A percentile compares a stretch with the other conserved stretches of the same genome.
phyloP scores from a whole-genome alignment of 1,284 basidiomycete genomes.

The Amylostereum areolatum region DNA sequence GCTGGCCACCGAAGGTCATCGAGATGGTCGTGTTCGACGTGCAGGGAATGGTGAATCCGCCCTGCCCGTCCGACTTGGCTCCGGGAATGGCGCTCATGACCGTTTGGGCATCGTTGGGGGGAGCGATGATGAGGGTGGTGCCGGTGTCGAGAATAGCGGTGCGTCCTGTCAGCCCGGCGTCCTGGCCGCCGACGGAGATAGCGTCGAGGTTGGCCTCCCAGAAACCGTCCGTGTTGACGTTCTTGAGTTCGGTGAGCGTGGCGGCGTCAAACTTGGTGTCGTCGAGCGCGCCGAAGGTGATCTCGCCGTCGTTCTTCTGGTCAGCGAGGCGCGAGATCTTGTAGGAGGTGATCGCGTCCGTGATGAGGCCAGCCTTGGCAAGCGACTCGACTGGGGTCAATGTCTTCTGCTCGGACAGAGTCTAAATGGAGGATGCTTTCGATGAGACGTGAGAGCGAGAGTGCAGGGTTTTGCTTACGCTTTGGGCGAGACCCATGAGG shows the following conservation, averaged over 20 bases:
- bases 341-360: constrained; percentile 71
- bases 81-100: constrained; percentile 60
- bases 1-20: constrained; percentile 58
- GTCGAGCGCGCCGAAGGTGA: constrained; percentile 80
- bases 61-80: constrained; percentile 51
- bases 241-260: constrained; percentile 51
- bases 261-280: constrained; percentile 54
- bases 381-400: constrained; percentile 75
- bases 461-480: constrained; percentile 32
- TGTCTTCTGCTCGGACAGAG: constrained; percentile 59
- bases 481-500: constrained; percentile 79
- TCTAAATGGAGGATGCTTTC: constrained; percentile 22
- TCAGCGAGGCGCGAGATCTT: constrained; percentile 75
- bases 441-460: not conserved
- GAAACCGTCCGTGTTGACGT: constrained; percentile 66
- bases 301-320: constrained; percentile 70
- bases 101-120: constrained; percentile 51
- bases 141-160: constrained; percentile 79
- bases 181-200: constrained; percentile 50
- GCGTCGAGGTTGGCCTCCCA: constrained; percentile 69
- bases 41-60: constrained; percentile 77
- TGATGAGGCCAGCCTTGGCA: constrained; percentile 52
- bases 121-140: constrained; percentile 63
- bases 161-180: constrained; percentile 49
- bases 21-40: constrained; percentile 59